A percentile compares a stretch with the other conserved stretches of the same genome.
These are phyloP conservation scores for Peronospora destructor DNA, from an alignment of 352 stramenopile species.

Conservation along the genomic window DNA sequence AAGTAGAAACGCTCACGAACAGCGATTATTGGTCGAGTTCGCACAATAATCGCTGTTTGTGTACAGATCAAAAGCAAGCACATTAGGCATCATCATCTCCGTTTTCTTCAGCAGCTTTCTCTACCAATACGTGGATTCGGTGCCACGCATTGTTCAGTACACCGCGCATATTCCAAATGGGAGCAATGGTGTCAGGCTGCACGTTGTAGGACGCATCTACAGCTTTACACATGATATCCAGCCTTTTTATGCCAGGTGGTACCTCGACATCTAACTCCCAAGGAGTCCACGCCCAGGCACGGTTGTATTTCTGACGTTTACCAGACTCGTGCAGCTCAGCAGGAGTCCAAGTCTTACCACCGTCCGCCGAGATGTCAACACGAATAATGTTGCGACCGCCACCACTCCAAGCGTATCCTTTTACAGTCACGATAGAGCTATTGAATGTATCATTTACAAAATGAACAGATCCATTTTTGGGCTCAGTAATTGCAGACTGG, in stretches of 20 bases:
- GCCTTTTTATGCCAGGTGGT: constrained; percentile 57
- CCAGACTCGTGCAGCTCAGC: constrained; percentile 85
- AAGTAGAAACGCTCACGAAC: no score
- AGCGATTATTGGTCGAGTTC: no score
- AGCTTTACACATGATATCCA: constrained; percentile 91
- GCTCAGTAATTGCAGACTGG: constrained; percentile 86
- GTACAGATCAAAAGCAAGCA: neutral
- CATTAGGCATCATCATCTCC: constrained; percentile 21
- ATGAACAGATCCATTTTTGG: constrained; percentile 47
- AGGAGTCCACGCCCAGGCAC: constrained; percentile 93
- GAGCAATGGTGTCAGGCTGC: constrained; percentile 92
- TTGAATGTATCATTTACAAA: constrained; percentile 50
- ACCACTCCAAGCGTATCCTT: constrained; percentile 92
- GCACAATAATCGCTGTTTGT: no score
- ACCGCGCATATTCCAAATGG: constrained; percentile 97
- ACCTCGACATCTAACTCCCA: constrained; percentile 92
- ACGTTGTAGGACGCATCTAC: constrained; percentile 94
- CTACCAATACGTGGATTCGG: constrained; percentile 64
- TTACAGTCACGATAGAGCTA: constrained; percentile 79
- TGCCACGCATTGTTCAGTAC: constrained; percentile 97
- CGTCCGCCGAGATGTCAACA: constrained; percentile 93
- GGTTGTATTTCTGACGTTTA: constrained; percentile 82
- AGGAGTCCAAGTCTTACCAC: constrained; percentile 89
- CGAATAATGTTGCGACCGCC: constrained; percentile 93
- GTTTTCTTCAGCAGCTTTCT: constrained; percentile 39